phyloP scores from a whole-genome alignment of 148 eudicot species.

The Rhododendron vialii region DNA sequence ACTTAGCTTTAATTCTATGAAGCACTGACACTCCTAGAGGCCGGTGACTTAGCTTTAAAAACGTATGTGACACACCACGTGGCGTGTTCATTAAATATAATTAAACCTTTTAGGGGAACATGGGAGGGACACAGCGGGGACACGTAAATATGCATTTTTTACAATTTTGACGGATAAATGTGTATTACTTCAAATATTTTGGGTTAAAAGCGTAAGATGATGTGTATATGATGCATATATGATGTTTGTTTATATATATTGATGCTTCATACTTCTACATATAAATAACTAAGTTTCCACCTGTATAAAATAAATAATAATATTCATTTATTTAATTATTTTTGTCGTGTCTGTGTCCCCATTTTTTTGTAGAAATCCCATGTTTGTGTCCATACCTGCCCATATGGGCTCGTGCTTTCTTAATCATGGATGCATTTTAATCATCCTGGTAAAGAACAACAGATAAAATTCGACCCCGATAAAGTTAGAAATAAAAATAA shows the following conservation, averaged over 20 bases:
- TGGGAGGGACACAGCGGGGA: too few species aligned
- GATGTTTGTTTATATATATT: too few species aligned
- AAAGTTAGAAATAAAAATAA: too few species aligned
- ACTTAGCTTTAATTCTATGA: background rate
- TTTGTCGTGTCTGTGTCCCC: background rate
- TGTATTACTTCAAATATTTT: background rate
- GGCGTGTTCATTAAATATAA: background rate
- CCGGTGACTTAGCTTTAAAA: too few species aligned
- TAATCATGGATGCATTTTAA: too few species aligned
- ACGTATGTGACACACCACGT: background rate
- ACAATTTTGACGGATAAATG: background rate
- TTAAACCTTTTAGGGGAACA: too few species aligned
- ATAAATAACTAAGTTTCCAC: background rate
- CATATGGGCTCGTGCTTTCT: too few species aligned
- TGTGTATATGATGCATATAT: too few species aligned
- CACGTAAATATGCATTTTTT: background rate
- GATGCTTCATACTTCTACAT: background rate
- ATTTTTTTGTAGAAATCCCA: background rate
- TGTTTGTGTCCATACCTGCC: background rate
- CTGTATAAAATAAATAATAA: too few species aligned
- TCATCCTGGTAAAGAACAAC: too few species aligned
- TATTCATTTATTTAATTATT: background rate
- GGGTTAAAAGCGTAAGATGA: background rate
- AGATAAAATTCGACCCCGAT: too few species aligned
- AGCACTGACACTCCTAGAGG: background rate